A percentile compares a stretch with the other conserved stretches of the same genome.
Conservation (phyloP, 202 grass and related monocot genomes). For the Alloteropsis angusta region DNA sequence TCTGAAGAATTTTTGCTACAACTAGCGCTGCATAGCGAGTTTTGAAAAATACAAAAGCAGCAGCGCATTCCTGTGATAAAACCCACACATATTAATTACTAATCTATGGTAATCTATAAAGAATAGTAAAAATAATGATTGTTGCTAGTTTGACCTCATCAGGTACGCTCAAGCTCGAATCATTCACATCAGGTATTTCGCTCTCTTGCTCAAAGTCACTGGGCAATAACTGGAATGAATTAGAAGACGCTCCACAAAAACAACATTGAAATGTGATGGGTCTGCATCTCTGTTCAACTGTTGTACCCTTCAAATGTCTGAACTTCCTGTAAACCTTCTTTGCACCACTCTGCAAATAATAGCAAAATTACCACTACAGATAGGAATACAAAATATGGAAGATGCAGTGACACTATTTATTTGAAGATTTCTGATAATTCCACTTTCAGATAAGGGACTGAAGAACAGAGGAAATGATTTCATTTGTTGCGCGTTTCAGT, state of each 20-base stretch:
- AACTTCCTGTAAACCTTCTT: slow-evolving; percentile 71
- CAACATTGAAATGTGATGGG: slow-evolving; percentile 48
- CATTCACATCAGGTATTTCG: slow-evolving; percentile 30
- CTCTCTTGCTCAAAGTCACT: slow-evolving; percentile 37
- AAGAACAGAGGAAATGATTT: background rate
- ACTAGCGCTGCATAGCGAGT: slow-evolving; percentile 78
- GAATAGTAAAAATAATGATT: slow-evolving; percentile 5
- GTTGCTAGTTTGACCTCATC: slow-evolving; percentile 48
- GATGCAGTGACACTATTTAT: background rate
- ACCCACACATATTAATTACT: slow-evolving; percentile 14
- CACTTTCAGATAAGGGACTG: background rate
- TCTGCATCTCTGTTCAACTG: slow-evolving; percentile 40
- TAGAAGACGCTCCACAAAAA: slow-evolving; percentile 71
- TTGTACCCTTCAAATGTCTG: slow-evolving; percentile 39
- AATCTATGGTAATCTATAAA: background rate
- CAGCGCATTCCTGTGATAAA: slow-evolving; percentile 56
- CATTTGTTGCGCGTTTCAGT: background rate
- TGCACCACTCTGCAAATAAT: slow-evolving; percentile 57
- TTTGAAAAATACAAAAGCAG: slow-evolving; percentile 93
- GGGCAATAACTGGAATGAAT: slow-evolving; percentile 55
- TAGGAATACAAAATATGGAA: slow-evolving; percentile 8
- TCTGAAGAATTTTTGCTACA: slow-evolving; percentile 71
- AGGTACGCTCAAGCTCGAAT: slow-evolving; percentile 19
- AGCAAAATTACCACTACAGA: slow-evolving; percentile 19
- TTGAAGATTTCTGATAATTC: background rate